Evolutionary conservation across 108 stramenopile genomes (phyloP), one percentile per base, ranked within the genome.

Genomic region (Stephanodiscus minutulus): DNA sequence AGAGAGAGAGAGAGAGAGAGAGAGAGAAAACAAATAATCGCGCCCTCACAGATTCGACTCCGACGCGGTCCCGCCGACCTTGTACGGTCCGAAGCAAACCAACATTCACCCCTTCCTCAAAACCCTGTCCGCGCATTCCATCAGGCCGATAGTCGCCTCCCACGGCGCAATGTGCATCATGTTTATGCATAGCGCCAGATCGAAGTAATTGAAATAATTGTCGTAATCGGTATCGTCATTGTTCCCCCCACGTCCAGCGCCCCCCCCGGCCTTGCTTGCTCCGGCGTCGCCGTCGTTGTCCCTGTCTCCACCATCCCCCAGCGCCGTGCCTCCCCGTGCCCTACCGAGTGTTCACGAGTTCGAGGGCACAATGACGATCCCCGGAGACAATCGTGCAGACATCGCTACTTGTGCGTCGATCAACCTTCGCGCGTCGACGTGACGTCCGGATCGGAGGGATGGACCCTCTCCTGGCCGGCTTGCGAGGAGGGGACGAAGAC

Each of bases 81-180:
- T 83, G 56, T 86, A 95, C 4, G 94, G 90, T 10, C 94, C 94
- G 64, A 93, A 95, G 44, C 85, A 83, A 39, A 75, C 74, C 46
- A 95, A 66, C 17, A 77, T 64, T 1, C 94, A 91, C 17, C 80
- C 86, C 6, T 58, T 39, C 43, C 55, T 44, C 50, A 91, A 71
- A 13, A 59, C 43, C 59, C 77, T 66, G 8, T 67, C 76, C 3
- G 90, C 86, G 31, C 82, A 49, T 55, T 85, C 78, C 86, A 95
- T 82, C 57, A 95, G 64, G 12, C 91, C 94, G 28, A 86, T 21
- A 5, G 91, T 95, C 3, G 91, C 94, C 35, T 72, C 69, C 91
- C 91, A 95, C 7, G 94, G 91, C 9, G 88, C 81, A 28, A 95
- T 93, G 72, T 95, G 94, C 37, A 93, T 90, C 91, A 95, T 91